Conservation (phyloP, 352 stramenopile species). For the Phytophthora chlamydospora region DNA sequence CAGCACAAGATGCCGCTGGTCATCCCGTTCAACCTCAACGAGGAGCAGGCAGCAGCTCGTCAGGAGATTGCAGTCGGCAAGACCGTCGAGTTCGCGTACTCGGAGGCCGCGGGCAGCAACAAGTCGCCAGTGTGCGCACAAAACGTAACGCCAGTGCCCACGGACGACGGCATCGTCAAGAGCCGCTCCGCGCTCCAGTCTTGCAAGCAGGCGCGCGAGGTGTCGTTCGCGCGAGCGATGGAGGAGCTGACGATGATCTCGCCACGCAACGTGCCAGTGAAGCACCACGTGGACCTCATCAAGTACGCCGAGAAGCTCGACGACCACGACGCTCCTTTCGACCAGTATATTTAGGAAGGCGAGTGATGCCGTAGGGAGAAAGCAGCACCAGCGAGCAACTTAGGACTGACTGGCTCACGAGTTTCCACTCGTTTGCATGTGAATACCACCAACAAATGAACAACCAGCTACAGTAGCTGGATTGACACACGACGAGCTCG, state of each 20-base stretch:
- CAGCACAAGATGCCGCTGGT: constrained; percentile 64
- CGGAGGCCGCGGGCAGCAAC: constrained; percentile 21
- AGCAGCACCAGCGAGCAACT: constrained; percentile 7
- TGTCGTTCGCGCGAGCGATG: constrained; percentile 81
- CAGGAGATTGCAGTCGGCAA: constrained; percentile 67
- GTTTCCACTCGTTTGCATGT: constrained; percentile 37
- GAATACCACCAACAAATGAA: constrained; percentile 33
- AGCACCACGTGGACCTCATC: constrained; percentile 83
- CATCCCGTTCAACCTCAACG: constrained; percentile 70
- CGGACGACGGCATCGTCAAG: constrained; percentile 68
- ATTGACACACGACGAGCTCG: too few relatives aligned
- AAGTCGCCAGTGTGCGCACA: constrained; percentile 47
- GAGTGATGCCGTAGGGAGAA: constrained; percentile 20
- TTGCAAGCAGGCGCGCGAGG: constrained; percentile 76
- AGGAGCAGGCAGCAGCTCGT: constrained; percentile 44
- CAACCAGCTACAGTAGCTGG: constrained; percentile 4
- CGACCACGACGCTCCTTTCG: constrained; percentile 59
- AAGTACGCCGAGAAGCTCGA: constrained; percentile 86
- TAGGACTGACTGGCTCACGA: constrained; percentile 31
- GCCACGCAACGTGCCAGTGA: constrained; percentile 76
- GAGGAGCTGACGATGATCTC: constrained; percentile 79
- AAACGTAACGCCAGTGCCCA: constrained; percentile 67
- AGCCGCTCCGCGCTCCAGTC: constrained; percentile 72
- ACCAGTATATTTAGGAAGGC: constrained; percentile 66
- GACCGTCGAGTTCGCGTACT: constrained; percentile 74